Evolutionary conservation across 345 rosid genomes (phyloP), one percentile per base, ranked within the genome.

Genomic region (Eucalyptus sideroxylon): DNA sequence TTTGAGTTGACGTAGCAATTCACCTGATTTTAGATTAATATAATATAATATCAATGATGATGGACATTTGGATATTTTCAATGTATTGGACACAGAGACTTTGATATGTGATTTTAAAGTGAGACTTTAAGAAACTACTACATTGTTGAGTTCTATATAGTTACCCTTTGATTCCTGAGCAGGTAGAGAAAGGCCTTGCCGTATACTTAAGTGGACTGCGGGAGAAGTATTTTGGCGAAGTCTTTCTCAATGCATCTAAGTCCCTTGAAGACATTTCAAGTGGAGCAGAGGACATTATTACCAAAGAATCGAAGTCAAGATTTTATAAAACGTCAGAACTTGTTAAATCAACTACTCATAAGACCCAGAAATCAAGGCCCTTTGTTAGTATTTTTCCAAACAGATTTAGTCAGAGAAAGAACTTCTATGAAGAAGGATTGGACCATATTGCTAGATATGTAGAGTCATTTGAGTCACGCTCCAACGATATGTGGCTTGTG

Each of bases 401-500:
- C 88, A 88, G 90, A 86, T 92, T 88, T 89, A 69, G 91, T 86
- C 65, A 45, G 49, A 85, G 37, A 59, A 72, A 87, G 89, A 91
- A 91, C 93, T 90, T 91, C 86, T 90, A 89, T 89, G 96, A 94
- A 92, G 97, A 94, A 93, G 97, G 99, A 90, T 94, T 97, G 93
- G 93, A 93, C 91, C 98, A 97, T 92, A 95, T 97, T 89, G 99
- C 96, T 86, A 95, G 99, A 95, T 97, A 94, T 85, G 93, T 97
- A 86, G 99, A 97, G 92, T 96, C 97, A 89, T 96, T 96, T 94
- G 99, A 96, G 93, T 97, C 99, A n/a, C 93, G 89, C 51, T 95
- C 97, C 53, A 95, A 97, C 92, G 99, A 96, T 89, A 93, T 97
- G 89, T 97, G 99, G 99, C 97, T 97, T 86, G 99, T 97, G 91